Percentiles rank a stretch among this genome's conserved stretches.
phyloP scores from a whole-genome alignment of 805 yeast species.

The Cephaloascus fragrans region DNA sequence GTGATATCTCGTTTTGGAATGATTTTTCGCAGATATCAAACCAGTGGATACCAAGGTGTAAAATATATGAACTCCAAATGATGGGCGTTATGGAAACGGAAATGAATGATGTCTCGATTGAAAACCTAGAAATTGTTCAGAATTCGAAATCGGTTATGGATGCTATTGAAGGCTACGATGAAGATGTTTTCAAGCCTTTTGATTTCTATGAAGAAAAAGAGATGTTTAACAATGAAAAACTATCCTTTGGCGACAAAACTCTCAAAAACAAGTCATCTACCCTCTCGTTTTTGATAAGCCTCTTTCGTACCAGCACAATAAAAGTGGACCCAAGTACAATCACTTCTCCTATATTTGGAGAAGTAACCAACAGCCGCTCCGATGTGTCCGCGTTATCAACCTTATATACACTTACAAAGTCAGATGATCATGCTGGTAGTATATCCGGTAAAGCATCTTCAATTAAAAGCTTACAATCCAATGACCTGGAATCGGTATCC shows the following conservation, averaged over 20 bases:
- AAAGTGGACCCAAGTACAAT: slow-evolving; percentile 8
- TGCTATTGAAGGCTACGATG: slow-evolving; percentile 64
- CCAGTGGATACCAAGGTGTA: slow-evolving; percentile 91
- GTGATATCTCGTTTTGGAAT: slow-evolving; percentile 87
- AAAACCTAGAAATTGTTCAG: slow-evolving; percentile 34
- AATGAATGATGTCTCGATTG: slow-evolving; percentile 56
- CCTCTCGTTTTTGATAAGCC: not conserved
- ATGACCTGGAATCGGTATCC: not conserved
- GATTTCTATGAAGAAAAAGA: not conserved
- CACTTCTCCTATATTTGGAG: slow-evolving; percentile 7
- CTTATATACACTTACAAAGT: not conserved
- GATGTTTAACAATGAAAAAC: slow-evolving; percentile 1
- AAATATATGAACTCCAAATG: slow-evolving; percentile 93
- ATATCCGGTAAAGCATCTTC: not conserved
- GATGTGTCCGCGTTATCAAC: not conserved
- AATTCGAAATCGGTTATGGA: slow-evolving; percentile 35
- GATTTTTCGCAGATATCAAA: slow-evolving; percentile 35
- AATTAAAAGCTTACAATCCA: not conserved
- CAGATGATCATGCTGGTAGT: not conserved
- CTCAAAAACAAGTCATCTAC: slow-evolving; percentile 2
- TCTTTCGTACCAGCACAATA: not conserved
- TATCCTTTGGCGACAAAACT: slow-evolving; percentile 4
- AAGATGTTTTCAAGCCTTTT: slow-evolving; percentile 30
- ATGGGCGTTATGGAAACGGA: slow-evolving; percentile 97
- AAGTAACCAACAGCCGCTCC: slow-evolving; percentile 2